Base-by-base conservation (phyloP, 345 rosid genomes). In the Rhodomyrtus tomentosa region DNA sequence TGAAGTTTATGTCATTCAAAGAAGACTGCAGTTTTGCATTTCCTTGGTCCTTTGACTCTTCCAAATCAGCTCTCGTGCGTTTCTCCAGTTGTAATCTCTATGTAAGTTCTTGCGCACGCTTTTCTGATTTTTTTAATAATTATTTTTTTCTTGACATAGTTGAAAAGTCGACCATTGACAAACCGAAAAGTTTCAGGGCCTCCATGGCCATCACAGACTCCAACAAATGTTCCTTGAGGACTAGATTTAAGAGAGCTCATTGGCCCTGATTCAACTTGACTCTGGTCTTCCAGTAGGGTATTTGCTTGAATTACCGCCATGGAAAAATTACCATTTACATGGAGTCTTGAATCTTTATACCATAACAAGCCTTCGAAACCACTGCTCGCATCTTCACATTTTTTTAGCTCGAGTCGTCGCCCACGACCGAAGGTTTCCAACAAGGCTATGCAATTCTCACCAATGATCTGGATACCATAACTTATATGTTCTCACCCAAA, bases 151-250 rank as follows among this genome's bases (percentile, higher is more conserved):
- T 91, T 94, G 84, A 98, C 86, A 82, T 98, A 89, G 62, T 85
- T 81, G 49, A 94, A 98, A 32, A 96, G 93, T 79, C 85, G 93
- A 9, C 96, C 92, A 84, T 95, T 96, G 5, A 96, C 95, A 85
- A 95, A 97, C 45, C 87, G 90, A 50, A 99, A 94, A 74, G 99
- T 92, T 90, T 98, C 99, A 12, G 99, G 96, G 85, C 99, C 99
- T 87, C 99, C 99, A 92, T 96, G 99, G 50, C 98, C 99, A 86
- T 98, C 99, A n/a, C 95, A 98, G 81, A 98, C 89, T 88, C 99
- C 99, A 55, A 98, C 96, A 90, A 96, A 98, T 84, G 98, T 96
- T 45, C 96, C 99, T 8, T 91, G 93, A 83, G 98, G 98, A 42
- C 99, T 97, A 14, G 94, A 88, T 45, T 96, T 94, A 74, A 86